These are phyloP conservation scores for Hanseniaspora pseudoguilliermondii DNA, from an alignment of 805 yeast species.

Conservation along the genomic window DNA sequence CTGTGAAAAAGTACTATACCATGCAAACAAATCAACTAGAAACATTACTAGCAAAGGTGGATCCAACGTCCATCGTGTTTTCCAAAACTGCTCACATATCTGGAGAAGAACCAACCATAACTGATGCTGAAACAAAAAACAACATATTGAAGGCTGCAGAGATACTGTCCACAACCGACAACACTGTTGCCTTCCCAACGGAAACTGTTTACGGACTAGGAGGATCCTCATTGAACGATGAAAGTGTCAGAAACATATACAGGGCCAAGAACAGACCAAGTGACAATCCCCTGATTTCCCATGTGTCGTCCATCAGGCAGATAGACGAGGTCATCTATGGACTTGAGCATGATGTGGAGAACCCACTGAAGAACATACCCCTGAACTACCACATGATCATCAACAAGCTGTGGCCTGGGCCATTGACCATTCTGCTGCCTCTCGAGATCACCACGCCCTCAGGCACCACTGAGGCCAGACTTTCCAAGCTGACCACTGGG, in stretches of 20 bases:
- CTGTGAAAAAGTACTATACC: neutral
- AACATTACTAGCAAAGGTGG: slow-evolving; percentile 43
- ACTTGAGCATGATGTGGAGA: slow-evolving; percentile 13
- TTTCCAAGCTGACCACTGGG: slow-evolving; percentile 71
- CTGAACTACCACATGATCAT: slow-evolving; percentile 51
- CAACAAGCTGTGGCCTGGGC: slow-evolving; percentile 87
- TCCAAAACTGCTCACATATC: slow-evolving; percentile 25
- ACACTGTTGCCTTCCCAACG: slow-evolving; percentile 86
- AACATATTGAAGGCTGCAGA: slow-evolving; percentile 49
- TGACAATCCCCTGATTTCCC: slow-evolving; percentile 89
- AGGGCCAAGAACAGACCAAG: slow-evolving; percentile 86
- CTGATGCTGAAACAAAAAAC: slow-evolving; percentile 39
- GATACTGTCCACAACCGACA: slow-evolving; percentile 35
- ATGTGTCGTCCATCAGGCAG: slow-evolving; percentile 67
- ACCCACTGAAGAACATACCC: slow-evolving; percentile 42
- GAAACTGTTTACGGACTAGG: slow-evolving; percentile 96
- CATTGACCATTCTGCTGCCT: slow-evolving; percentile 76
- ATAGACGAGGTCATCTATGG: slow-evolving; percentile 48
- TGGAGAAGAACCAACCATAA: slow-evolving; percentile 33
- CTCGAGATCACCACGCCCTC: slow-evolving; percentile 27
- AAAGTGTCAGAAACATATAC: slow-evolving; percentile 64
- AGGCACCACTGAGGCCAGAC: slow-evolving; percentile 22
- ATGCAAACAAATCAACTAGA: slow-evolving; percentile 14
- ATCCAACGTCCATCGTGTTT: slow-evolving; percentile 41
- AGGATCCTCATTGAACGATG: slow-evolving; percentile 66